Percentiles rank a stretch among this genome's conserved stretches.
These are phyloP conservation scores for Fomitiporia mediterranea DNA, from an alignment of 1,284 basidiomycete genomes.

Conservation along the genomic window DNA sequence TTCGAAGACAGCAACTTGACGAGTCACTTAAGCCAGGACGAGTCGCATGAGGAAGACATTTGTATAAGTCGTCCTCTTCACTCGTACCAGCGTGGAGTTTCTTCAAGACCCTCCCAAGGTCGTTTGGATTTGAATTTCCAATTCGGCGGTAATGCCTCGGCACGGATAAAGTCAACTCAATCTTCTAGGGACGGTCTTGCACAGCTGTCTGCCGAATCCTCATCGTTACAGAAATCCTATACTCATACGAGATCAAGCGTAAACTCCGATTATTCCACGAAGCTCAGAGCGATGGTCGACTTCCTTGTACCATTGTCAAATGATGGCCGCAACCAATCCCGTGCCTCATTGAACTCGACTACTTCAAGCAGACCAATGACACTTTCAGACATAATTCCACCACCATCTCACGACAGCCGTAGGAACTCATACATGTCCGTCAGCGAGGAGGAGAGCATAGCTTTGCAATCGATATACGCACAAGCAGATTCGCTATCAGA, in stretches of 20 bases:
- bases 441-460: constrained; percentile 47
- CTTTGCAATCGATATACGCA: constrained; percentile 56
- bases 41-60: constrained; percentile 2
- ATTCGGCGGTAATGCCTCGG: constrained; percentile 53
- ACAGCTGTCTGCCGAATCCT: neutral
- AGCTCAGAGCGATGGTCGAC: constrained; percentile 59
- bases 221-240: neutral
- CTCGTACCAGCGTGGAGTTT: constrained; percentile 29
- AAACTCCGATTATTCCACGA: constrained; percentile 22
- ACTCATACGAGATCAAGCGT: constrained; percentile 18
- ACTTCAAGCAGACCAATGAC: constrained; percentile 40
- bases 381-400: constrained; percentile 70
- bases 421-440: constrained; percentile 44
- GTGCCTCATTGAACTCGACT: constrained; percentile 24
- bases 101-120: constrained; percentile 53
- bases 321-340: constrained; percentile 41
- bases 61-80: constrained; percentile 9
- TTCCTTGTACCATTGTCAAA: constrained; percentile 63
- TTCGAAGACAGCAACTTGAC: constrained; percentile 33
- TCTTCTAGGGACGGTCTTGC: neutral
- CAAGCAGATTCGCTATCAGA: constrained; percentile 38
- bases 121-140: constrained; percentile 65
- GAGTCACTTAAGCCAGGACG: neutral
- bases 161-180: neutral
- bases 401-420: constrained; percentile 42